Percentiles rank a stretch among this genome's conserved stretches.
phyloP scores from a whole-genome alignment of 768 basidiomycete species.

The Sutorius australiensis region DNA sequence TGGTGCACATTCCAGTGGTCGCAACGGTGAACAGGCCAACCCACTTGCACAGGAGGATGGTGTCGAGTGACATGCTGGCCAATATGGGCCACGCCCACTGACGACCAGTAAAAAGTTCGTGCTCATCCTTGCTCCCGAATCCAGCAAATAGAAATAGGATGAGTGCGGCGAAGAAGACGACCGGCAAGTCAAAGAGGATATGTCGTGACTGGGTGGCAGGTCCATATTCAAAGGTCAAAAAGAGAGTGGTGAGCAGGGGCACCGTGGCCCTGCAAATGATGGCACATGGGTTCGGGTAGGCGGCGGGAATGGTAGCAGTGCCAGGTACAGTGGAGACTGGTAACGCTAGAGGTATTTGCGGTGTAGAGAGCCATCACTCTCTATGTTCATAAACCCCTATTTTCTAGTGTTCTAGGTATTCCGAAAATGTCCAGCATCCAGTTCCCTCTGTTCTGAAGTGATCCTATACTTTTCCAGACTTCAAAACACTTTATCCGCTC shows the following conservation, averaged over 20 bases:
- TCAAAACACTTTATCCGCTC: too few species aligned
- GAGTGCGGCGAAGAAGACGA: slow-evolving; percentile 96
- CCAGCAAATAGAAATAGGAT: slow-evolving; percentile 82
- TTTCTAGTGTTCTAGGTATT: too few species aligned
- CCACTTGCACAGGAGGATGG: slow-evolving; percentile 95
- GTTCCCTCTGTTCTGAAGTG: too few species aligned
- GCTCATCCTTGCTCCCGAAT: slow-evolving; percentile 88
- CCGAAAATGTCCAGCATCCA: too few species aligned
- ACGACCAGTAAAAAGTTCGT: slow-evolving; percentile 71
- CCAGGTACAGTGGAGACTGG: slow-evolving; percentile 91
- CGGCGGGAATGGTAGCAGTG: slow-evolving; percentile 81
- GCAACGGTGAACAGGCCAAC: slow-evolving; percentile 98
- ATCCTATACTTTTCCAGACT: too few species aligned
- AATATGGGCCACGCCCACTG: slow-evolving; percentile 96
- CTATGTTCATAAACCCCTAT: too few species aligned
- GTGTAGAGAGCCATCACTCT: too few species aligned
- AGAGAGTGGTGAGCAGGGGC: slow-evolving; percentile 83
- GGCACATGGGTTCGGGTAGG: slow-evolving; percentile 90
- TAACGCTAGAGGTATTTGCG: too few species aligned
- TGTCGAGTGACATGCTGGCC: slow-evolving; percentile 86
- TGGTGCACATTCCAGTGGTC: slow-evolving; percentile 80
- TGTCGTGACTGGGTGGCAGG: slow-evolving; percentile 93
- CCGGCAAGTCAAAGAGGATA: slow-evolving; percentile 94
- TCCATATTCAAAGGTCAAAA: slow-evolving; percentile 96
- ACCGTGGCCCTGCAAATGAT: slow-evolving; percentile 91